Conservation (phyloP, 2,329 filamentous ascomycete genomes). For the Colletotrichum cereale region DNA sequence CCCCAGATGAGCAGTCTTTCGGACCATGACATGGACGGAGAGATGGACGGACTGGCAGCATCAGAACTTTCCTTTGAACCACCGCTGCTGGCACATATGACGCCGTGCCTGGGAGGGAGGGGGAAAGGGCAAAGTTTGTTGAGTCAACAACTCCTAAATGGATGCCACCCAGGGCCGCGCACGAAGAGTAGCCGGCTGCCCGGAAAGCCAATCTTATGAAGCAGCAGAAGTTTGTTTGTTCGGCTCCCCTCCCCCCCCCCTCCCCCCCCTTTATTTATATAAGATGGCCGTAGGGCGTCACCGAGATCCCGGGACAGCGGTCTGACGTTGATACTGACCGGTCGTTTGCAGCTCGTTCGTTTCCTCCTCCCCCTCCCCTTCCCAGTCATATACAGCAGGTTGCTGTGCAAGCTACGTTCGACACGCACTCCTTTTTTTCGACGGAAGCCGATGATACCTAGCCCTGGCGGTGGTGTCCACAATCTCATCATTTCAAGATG, state of each 20-base stretch:
- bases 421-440: not conserved
- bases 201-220: not conserved
- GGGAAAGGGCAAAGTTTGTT: not conserved
- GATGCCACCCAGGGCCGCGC: not conserved
- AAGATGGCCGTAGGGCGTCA: not conserved
- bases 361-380: not conserved
- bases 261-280: not conserved
- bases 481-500: not conserved
- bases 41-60: too few species aligned
- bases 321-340: not conserved
- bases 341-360: not conserved
- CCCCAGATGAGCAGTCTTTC: not conserved
- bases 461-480: not conserved
- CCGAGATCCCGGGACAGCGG: not conserved
- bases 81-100: not conserved
- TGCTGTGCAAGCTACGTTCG: slow-evolving; percentile 1
- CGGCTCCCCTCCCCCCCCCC: not conserved
- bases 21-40: not conserved
- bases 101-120: too few species aligned
- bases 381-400: not conserved
- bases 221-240: not conserved
- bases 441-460: not conserved
- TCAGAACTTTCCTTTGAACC: not conserved
- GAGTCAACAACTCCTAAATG: not conserved
- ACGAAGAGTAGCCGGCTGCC: not conserved